These are phyloP conservation scores for Auxenochlorella protothecoides DNA, from an alignment of 139 green algal species.

Conservation along the genomic window DNA sequence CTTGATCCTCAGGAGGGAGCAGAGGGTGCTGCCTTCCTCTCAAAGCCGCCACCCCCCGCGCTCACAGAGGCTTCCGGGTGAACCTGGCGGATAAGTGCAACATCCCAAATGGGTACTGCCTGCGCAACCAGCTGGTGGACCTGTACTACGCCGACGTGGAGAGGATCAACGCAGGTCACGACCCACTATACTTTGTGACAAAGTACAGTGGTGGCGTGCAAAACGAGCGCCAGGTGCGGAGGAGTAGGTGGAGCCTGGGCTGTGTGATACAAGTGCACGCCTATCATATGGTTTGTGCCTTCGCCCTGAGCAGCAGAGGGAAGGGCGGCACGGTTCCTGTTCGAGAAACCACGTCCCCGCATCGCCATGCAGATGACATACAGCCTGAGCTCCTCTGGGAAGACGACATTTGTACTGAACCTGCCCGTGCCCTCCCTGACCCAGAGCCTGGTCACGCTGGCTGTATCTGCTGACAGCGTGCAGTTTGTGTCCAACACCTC, in stretches of 20 bases:
- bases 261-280: slow-evolving; percentile 1
- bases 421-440: slow-evolving; percentile 41
- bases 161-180: slow-evolving; percentile 32
- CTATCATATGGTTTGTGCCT: slow-evolving; percentile 7
- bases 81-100: slow-evolving; percentile 19
- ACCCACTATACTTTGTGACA: slow-evolving; percentile 49
- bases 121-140: slow-evolving; percentile 56
- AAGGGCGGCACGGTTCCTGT: no score
- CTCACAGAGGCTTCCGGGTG: slow-evolving; percentile 49
- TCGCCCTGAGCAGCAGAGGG: no score
- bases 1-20: no score
- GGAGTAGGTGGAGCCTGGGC: no score
- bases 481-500: slow-evolving; percentile 44
- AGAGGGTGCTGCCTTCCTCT: no score
- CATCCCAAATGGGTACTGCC: slow-evolving; percentile 29
- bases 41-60: slow-evolving; percentile 3
- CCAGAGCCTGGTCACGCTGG: slow-evolving; percentile 54
- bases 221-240: slow-evolving; percentile 11
- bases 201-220: slow-evolving; percentile 34
- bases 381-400: no score
- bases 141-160: slow-evolving; percentile 34
- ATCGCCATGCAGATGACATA: no score
- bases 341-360: no score
- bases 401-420: slow-evolving; percentile 20
- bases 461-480: slow-evolving; percentile 48